These are phyloP conservation scores for Astrephomene gubernaculifera DNA, from an alignment of 139 green algal species.

Conservation along the genomic window DNA sequence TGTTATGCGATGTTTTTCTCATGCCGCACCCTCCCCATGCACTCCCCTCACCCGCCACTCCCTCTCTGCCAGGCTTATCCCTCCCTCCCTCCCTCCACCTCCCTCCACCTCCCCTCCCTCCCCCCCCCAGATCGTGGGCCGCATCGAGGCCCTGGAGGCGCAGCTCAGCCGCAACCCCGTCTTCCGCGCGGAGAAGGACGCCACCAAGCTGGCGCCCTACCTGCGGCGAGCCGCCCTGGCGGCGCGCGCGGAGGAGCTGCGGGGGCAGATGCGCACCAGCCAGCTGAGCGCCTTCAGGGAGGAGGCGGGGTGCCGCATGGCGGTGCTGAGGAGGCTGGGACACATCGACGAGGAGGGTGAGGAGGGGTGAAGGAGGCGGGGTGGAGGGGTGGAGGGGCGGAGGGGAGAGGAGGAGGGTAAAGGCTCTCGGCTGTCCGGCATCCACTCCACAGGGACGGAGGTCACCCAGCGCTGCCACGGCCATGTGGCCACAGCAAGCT, in stretches of 20 bases:
- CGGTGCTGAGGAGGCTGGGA: slow-evolving; percentile 88
- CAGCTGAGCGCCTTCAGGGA: slow-evolving; percentile 56
- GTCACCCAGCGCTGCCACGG: background rate
- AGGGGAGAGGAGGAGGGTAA: background rate
- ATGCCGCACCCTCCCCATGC: background rate
- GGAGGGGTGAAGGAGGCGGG: background rate
- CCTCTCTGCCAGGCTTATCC: background rate
- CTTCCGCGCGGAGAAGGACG: slow-evolving; percentile 31
- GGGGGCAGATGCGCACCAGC: slow-evolving; percentile 39
- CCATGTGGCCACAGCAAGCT: too few relatives aligned
- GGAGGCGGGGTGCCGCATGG: slow-evolving; percentile 69
- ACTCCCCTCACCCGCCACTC: too few relatives aligned
- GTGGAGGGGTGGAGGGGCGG: background rate
- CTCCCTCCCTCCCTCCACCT: background rate
- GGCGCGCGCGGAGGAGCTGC: slow-evolving; percentile 41
- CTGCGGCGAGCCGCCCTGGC: slow-evolving; percentile 53
- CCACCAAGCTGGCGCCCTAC: slow-evolving; percentile 64
- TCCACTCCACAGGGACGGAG: background rate
- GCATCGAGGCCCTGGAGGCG: slow-evolving; percentile 52
- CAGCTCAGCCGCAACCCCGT: slow-evolving; percentile 51
- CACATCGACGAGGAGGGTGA: slow-evolving; percentile 85
- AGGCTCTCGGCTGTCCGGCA: too few relatives aligned
- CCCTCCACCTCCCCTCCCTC: background rate
- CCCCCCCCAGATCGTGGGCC: background rate
- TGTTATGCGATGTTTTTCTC: too few relatives aligned